Evolutionary conservation across 495 filamentous ascomycete species (phyloP), one percentile per base, ranked within the genome.

Genomic region (Terfezia boudieri): DNA sequence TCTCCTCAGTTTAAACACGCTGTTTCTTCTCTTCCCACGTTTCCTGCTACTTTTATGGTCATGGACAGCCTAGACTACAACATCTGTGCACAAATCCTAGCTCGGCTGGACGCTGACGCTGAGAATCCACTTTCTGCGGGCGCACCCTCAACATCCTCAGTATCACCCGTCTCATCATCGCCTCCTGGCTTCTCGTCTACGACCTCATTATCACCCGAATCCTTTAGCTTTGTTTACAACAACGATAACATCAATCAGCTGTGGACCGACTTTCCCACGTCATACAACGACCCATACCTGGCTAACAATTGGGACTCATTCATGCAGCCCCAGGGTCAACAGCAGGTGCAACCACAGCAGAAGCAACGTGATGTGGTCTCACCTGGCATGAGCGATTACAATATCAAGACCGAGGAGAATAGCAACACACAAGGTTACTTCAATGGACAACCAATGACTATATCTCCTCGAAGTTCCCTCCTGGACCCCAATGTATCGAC

Each of bases 181-280:
- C 62, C 62, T n/a, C 62, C 62, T 22, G 62, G 62, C 50, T 55
- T 65, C 17, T 65, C 62, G 5, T 65, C 62, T 17, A 58, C 7
- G 59, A 60, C 63, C 20, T 65, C 62, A n/a, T 61, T 65, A 52
- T 65, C 63, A 1, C 63, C 63, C 3, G 63, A 65, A 55, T 60
- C 62, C 6, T 59, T 65, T 26, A 53, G 59, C 16, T 65, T 62
- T 49, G 62, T 23, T 17, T 32, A 51, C n/a, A 12, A 64, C 38
- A 59, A 61, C 56, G 63, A 65, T 57, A 46, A 53, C 41, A 37
- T 55, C 50, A 46, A 46, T 46, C 41, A 2, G 17, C 41, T 46
- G 41, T 46, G 41, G 41, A 46, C 4, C 41, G 41, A 46, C 4
- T 46, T 46, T 46, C 41, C 17, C 41, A 20, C 41, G 17, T 32